Percentiles rank a stretch among this genome's conserved stretches.
Conservation (phyloP, 2,329 filamentous ascomycete species). For the Cladophialophora bantiana region DNA sequence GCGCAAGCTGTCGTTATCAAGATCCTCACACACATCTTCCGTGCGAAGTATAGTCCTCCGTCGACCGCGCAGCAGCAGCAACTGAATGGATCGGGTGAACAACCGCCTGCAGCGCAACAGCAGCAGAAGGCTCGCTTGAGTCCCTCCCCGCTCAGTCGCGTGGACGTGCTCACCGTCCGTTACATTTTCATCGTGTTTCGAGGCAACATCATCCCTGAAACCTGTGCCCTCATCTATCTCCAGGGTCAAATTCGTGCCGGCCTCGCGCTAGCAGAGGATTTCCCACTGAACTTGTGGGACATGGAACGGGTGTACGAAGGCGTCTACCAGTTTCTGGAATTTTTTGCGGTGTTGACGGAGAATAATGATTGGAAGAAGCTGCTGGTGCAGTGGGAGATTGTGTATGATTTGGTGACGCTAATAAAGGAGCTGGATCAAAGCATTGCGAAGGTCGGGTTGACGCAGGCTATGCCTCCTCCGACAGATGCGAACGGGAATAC, state of each 20-base stretch:
- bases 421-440: slow-evolving; percentile 86
- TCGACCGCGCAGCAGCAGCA: slow-evolving; percentile 51
- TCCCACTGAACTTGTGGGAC: slow-evolving; percentile 94
- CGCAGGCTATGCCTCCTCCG: slow-evolving; percentile 33
- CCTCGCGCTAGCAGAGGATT: slow-evolving; percentile 79
- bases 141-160: slow-evolving; percentile 62
- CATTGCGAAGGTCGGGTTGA: slow-evolving; percentile 75
- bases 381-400: slow-evolving; percentile 89
- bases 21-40: slow-evolving; percentile 87
- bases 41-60: slow-evolving; percentile 63
- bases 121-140: slow-evolving; percentile 53
- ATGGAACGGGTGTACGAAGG: slow-evolving; percentile 97
- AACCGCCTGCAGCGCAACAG: slow-evolving; percentile 49
- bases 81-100: slow-evolving; percentile 46
- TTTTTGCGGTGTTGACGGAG: slow-evolving; percentile 88
- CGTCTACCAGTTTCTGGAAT: slow-evolving; percentile 91
- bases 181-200: slow-evolving; percentile 94
- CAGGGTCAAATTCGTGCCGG: slow-evolving; percentile 87
- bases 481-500: slow-evolving; percentile 8
- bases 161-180: slow-evolving; percentile 74
- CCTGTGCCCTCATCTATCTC: slow-evolving; percentile 89
- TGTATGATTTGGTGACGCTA: slow-evolving; percentile 85
- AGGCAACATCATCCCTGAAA: slow-evolving; percentile 90
- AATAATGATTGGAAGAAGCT: slow-evolving; percentile 82
- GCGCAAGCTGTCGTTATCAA: slow-evolving; percentile 93